These are phyloP conservation scores for Blastocystis sp. DNA, from an alignment of 352 stramenopile species.

Conservation along the genomic window DNA sequence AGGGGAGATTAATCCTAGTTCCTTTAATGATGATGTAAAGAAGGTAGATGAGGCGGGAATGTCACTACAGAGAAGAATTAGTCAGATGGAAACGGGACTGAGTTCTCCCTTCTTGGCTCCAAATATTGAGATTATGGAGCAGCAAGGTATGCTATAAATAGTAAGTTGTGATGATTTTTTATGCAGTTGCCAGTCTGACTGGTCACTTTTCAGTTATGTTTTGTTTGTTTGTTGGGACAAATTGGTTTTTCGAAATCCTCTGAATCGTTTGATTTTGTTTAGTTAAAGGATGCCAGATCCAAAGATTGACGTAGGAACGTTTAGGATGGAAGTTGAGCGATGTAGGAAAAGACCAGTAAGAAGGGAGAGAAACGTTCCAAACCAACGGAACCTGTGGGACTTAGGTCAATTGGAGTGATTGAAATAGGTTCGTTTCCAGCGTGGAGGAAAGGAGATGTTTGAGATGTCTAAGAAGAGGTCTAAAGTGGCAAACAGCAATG, in stretches of 20 bases:
- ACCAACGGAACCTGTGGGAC: background rate
- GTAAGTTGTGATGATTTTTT: background rate
- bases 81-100: conserved; percentile 52
- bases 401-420: background rate
- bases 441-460: conserved; percentile 56
- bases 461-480: background rate
- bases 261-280: conserved; percentile 17
- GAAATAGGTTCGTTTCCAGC: conserved; percentile 28
- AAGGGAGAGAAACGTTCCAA: conserved; percentile 47
- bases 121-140: conserved; percentile 59
- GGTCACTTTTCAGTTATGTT: background rate
- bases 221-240: background rate
- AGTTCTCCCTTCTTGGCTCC: conserved; percentile 47
- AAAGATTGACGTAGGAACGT: background rate
- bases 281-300: background rate
- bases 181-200: background rate
- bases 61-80: conserved; percentile 4
- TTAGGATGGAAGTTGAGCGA: background rate
- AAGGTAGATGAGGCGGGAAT: conserved; percentile 46
- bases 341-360: background rate
- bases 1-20: background rate
- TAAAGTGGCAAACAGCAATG: conserved; percentile 43
- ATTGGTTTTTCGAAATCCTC: conserved; percentile 2
- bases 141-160: conserved; percentile 41
- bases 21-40: conserved; percentile 15